phyloP scores from a whole-genome alignment of 2,329 filamentous ascomycete species.

The Anisogramma anomala region DNA sequence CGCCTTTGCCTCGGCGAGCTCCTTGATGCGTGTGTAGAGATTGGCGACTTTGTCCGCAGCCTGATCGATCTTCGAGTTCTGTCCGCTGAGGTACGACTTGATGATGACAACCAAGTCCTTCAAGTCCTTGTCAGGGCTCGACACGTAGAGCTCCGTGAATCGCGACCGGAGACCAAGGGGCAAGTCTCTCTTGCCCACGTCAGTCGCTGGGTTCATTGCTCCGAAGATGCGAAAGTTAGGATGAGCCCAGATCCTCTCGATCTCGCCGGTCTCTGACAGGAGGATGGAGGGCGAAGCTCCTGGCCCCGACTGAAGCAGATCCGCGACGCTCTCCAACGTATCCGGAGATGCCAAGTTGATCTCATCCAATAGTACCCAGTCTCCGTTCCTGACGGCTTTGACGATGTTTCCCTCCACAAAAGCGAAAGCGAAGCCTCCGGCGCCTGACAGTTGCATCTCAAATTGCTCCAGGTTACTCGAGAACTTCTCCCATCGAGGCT shows the following conservation, averaged over 20 bases:
- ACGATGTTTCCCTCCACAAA: conserved; percentile 95
- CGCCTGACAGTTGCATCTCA: conserved; percentile 64
- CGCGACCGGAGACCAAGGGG: conserved; percentile 78
- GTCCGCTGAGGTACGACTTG: conserved; percentile 69
- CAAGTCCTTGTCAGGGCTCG: conserved; percentile 75
- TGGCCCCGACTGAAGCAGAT: conserved; percentile 65
- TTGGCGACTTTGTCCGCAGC: conserved; percentile 70
- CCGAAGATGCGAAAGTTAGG: conserved; percentile 92
- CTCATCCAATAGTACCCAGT: conserved; percentile 95
- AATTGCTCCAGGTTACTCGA: conserved; percentile 63
- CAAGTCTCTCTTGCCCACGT: conserved; percentile 90
- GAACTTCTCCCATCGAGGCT: conserved; percentile 70
- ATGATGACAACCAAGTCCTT: conserved; percentile 84
- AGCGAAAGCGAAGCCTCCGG: conserved; percentile 76
- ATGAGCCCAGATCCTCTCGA: conserved; percentile 80
- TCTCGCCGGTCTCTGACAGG: conserved; percentile 84
- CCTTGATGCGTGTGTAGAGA: conserved; percentile 81
- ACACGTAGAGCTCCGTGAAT: conserved; percentile 92
- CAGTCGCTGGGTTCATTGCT: conserved; percentile 97
- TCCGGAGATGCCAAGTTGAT: conserved; percentile 94
- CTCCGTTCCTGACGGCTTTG: conserved; percentile 87
- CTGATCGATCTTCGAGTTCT: conserved; percentile 59
- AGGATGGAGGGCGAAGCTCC: conserved; percentile 69
- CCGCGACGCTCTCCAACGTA: conserved; percentile 85
- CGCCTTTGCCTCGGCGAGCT: conserved; percentile 65